Evolutionary conservation across 169 alveolate species (phyloP).

Genomic region (Cryptosporidium canis): DNA sequence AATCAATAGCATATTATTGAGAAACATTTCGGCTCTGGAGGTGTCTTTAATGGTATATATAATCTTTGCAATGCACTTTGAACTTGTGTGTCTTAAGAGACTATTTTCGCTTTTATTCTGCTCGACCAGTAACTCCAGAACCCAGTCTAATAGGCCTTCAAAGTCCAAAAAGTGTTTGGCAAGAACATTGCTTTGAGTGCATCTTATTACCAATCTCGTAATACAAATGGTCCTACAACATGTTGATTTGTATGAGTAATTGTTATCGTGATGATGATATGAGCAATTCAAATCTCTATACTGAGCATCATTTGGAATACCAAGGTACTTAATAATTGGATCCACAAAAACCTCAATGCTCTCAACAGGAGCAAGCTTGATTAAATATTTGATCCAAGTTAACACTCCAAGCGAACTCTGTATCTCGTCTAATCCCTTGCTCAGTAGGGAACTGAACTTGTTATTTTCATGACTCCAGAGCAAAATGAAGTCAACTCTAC

Average conservation of each 20-base stretch:
- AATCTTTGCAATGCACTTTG: constrained; percentile 58
- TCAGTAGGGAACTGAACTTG: not conserved
- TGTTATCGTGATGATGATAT: not conserved
- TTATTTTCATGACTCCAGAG: constrained; percentile 9
- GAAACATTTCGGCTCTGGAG: not conserved
- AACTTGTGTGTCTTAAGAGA: constrained; percentile 27
- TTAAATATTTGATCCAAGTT: constrained; percentile 38
- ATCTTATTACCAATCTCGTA: constrained; percentile 18
- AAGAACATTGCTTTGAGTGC: not conserved
- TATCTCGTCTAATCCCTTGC: not conserved
- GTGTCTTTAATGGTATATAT: not conserved
- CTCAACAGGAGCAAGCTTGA: constrained; percentile 45
- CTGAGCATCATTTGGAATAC: not conserved
- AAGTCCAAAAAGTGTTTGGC: not conserved
- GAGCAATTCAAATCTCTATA: not conserved
- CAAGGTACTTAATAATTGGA: constrained; percentile 4
- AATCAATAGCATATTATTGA: not conserved
- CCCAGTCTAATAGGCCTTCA: not conserved
- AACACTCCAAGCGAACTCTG: constrained; percentile 15
- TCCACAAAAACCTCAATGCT: constrained; percentile 30
- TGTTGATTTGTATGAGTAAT: not conserved
- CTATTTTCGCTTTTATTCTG: constrained; percentile 1
- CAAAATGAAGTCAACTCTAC: constrained; percentile 42
- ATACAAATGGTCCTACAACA: constrained; percentile 42
- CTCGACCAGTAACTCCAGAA: not conserved